Evolutionary conservation across 192 early-diverging fungal species (phyloP).

Genomic region (Backusella circina): DNA sequence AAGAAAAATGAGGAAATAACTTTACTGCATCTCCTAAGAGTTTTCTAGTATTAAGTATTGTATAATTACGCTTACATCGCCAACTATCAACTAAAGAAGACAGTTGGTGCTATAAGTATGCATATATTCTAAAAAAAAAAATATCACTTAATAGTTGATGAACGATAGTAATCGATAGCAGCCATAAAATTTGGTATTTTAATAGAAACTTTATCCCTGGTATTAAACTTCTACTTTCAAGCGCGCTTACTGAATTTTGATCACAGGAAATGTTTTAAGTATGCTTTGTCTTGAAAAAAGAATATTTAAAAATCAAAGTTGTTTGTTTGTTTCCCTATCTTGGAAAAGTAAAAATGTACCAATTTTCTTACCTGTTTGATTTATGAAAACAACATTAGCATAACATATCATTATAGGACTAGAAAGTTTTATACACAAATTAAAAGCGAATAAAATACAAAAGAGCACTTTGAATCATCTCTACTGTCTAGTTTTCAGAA

Average conservation of each 20-base stretch:
- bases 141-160: too few species aligned
- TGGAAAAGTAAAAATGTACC: neutral
- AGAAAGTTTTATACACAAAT: neutral
- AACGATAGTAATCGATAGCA: too few species aligned
- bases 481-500: neutral
- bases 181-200: neutral
- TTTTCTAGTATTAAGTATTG: too few species aligned
- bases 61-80: too few species aligned
- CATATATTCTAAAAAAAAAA: too few species aligned
- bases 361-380: neutral
- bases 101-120: too few species aligned
- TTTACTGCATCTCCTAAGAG: too few species aligned
- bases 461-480: neutral
- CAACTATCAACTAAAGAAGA: too few species aligned
- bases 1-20: too few species aligned
- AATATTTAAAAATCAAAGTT: neutral
- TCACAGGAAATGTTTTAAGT: neutral
- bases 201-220: neutral
- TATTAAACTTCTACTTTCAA: neutral
- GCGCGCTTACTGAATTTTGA: neutral
- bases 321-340: neutral
- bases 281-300: neutral
- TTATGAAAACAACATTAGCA: neutral
- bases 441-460: neutral
- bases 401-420: neutral